These are phyloP conservation scores for Lophiostoma macrostomum DNA, from an alignment of 495 filamentous ascomycete species.

Conservation along the genomic window DNA sequence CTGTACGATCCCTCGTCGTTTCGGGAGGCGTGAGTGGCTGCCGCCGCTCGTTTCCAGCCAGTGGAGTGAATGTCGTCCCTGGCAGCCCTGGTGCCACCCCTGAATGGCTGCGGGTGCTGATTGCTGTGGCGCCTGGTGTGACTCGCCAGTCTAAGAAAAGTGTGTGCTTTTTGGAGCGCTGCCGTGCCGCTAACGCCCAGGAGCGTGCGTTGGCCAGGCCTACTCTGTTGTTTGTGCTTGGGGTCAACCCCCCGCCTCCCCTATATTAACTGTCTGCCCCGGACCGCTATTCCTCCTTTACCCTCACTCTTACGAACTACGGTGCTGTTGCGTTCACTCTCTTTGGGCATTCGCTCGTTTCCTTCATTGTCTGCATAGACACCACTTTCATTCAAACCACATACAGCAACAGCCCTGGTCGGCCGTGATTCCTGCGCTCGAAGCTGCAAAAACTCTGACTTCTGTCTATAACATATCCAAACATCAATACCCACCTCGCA, in stretches of 20 bases:
- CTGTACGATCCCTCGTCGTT: slow-evolving; percentile 1
- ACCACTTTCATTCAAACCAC: slow-evolving; percentile 15
- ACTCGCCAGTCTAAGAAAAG: slow-evolving; percentile 29
- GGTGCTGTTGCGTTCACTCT: slow-evolving; percentile 33
- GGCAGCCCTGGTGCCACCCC: slow-evolving; percentile 14
- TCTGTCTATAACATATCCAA: slow-evolving; percentile 12
- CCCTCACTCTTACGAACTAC: slow-evolving; percentile 10
- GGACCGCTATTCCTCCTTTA: slow-evolving; percentile 14
- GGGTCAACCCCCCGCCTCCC: not conserved
- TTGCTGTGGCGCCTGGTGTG: slow-evolving; percentile 17
- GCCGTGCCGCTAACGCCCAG: slow-evolving; percentile 10
- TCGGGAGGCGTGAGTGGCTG: slow-evolving; percentile 2
- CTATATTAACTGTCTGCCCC: slow-evolving; percentile 28
- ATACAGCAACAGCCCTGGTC: slow-evolving; percentile 40
- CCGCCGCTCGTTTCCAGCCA: not conserved
- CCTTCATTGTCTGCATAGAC: slow-evolving; percentile 35
- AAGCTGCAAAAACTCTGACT: slow-evolving; percentile 24
- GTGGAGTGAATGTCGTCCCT: not conserved
- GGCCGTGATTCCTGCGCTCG: slow-evolving; percentile 34
- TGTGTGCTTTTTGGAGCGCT: slow-evolving; percentile 11
- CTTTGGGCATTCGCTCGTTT: slow-evolving; percentile 43
- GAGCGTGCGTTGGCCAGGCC: slow-evolving; percentile 1
- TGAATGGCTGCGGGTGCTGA: not conserved
- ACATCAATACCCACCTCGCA: not conserved
- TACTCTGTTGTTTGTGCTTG: not conserved